Evolutionary conservation across 306 rosid species (phyloP).

Genomic region (Quercus bicolor): DNA sequence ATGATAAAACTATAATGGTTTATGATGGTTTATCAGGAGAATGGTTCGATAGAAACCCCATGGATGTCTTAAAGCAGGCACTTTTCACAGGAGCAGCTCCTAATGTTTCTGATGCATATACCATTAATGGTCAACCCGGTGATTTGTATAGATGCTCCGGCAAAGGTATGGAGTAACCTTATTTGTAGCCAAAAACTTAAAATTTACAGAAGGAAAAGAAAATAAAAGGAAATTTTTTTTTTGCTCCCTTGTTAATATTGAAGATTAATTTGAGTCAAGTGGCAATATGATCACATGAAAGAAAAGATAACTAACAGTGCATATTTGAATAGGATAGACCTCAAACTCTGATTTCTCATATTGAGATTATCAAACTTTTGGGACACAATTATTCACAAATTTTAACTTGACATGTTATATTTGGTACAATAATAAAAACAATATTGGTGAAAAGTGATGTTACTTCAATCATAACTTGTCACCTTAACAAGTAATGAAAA

Average conservation of each 20-base stretch:
- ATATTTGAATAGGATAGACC: background rate
- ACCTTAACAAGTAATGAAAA: too few relatives aligned
- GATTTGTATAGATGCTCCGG: conserved; percentile 76
- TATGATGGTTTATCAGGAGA: conserved; percentile 58
- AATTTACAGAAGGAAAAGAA: too few relatives aligned
- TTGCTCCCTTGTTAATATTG: background rate
- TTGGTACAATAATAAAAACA: too few relatives aligned
- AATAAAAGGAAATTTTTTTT: too few relatives aligned
- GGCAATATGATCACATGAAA: background rate
- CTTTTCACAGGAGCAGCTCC: conserved; percentile 84
- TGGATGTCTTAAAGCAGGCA: conserved; percentile 52
- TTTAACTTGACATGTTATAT: too few relatives aligned
- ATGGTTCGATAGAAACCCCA: conserved; percentile 82
- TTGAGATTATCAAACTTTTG: background rate
- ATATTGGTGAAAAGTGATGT: too few relatives aligned
- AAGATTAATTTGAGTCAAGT: background rate
- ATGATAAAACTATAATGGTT: conserved; percentile 12
- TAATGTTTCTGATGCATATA: conserved; percentile 68
- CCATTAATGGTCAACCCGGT: conserved; percentile 91
- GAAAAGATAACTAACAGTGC: background rate
- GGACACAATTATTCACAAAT: too few relatives aligned
- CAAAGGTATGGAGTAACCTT: conserved; percentile 40
- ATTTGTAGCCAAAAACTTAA: background rate
- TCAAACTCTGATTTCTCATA: background rate
- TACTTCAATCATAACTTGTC: too few relatives aligned